phyloP scores from a whole-genome alignment of 140 eudicot genomes.

The Flaveria floridana region DNA sequence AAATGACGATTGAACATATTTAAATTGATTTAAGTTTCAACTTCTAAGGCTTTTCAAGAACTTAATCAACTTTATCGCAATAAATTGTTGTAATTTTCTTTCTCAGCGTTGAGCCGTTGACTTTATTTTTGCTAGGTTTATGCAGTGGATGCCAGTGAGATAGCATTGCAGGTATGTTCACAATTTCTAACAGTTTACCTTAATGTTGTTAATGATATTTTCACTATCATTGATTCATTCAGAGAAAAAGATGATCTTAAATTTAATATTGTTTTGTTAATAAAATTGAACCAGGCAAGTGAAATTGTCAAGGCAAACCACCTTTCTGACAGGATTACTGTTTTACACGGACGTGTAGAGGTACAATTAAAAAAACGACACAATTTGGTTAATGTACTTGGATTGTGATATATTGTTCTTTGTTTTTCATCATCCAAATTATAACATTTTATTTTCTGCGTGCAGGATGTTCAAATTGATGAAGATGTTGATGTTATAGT shows the following conservation, averaged over 20 bases:
- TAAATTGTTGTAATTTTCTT: not conserved
- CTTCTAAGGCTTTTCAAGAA: conserved; percentile 12
- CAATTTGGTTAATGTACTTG: conserved; percentile 16
- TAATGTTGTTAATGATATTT: conserved; percentile 21
- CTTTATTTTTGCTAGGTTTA: conserved; percentile 59
- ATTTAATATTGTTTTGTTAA: not conserved
- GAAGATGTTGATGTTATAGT: conserved; percentile 94
- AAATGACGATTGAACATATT: conserved; percentile 12
- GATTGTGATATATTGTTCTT: not conserved
- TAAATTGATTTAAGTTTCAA: not conserved
- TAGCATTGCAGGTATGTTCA: conserved; percentile 73
- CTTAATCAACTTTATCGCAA: not conserved
- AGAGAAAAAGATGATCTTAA: not conserved
- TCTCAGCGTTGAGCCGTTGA: not conserved
- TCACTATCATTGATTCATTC: not conserved
- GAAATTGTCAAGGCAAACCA: conserved; percentile 94
- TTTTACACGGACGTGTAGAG: conserved; percentile 98
- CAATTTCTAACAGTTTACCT: not conserved
- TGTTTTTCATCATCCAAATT: not conserved
- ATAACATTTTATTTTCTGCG: not conserved
- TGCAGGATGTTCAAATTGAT: conserved; percentile 92
- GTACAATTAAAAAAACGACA: conserved; percentile 37
- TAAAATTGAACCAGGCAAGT: conserved; percentile 58
- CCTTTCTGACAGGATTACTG: conserved; percentile 69
- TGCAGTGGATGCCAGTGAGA: conserved; percentile 98